These are phyloP conservation scores for Sordariomycetes sp. DNA, from an alignment of 2,329 filamentous ascomycete genomes.

Conservation along the genomic window DNA sequence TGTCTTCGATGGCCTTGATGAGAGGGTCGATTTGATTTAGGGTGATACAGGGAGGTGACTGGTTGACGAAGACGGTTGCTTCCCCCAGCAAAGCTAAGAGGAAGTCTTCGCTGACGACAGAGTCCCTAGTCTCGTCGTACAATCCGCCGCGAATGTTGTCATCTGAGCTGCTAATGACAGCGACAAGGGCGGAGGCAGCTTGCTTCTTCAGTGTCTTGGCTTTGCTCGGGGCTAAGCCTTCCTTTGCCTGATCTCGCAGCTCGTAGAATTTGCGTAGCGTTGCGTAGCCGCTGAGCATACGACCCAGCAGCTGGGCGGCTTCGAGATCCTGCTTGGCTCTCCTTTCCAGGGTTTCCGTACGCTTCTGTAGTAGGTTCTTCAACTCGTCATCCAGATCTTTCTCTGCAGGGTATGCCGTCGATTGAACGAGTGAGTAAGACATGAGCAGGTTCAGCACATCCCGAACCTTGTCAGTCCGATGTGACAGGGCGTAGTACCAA, in stretches of 20 bases:
- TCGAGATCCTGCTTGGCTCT: constrained; percentile 69
- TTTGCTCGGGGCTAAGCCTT: constrained; percentile 15
- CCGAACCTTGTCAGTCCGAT: constrained; percentile 68
- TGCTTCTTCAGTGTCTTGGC: constrained; percentile 56
- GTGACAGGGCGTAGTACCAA: constrained; percentile 84
- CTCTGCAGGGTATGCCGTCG: constrained; percentile 65
- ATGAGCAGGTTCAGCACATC: constrained; percentile 81
- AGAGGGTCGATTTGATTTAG: constrained; percentile 66
- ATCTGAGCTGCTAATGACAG: constrained; percentile 77
- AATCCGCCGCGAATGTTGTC: constrained; percentile 88
- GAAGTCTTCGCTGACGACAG: constrained; percentile 83
- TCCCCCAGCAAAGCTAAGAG: constrained; percentile 78
- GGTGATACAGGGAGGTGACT: constrained; percentile 45
- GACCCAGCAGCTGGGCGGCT: constrained; percentile 74
- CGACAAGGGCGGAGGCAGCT: constrained; percentile 63
- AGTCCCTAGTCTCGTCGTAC: constrained; percentile 71
- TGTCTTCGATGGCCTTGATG: constrained; percentile 70
- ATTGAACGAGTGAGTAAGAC: constrained; percentile 79
- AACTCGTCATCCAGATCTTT: constrained; percentile 67
- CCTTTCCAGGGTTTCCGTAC: constrained; percentile 60
- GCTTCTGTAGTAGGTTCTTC: constrained; percentile 58
- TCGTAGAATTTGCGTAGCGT: constrained; percentile 86
- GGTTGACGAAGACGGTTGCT: constrained; percentile 65
- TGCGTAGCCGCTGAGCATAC: constrained; percentile 84
- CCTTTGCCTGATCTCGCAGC: constrained; percentile 53